Conservation (phyloP, 2,329 filamentous ascomycete genomes). For the Gnomoniopsis sp. region DNA sequence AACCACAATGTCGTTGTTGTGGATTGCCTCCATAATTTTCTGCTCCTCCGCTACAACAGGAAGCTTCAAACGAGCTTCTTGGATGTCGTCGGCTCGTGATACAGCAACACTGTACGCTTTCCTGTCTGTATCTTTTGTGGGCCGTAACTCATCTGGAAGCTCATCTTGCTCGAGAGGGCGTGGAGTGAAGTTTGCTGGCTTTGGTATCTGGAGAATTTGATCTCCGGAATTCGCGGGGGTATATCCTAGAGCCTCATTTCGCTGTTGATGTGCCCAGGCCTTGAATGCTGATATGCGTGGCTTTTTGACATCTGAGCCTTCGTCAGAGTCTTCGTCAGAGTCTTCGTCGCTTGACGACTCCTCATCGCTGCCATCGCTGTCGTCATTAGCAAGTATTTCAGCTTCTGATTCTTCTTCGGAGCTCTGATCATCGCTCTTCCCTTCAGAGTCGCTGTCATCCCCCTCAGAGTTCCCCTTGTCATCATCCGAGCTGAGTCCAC, state of each 20-base stretch:
- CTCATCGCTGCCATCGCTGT: conserved; percentile 23
- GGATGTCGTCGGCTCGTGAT: conserved; percentile 67
- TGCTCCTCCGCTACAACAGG: conserved; percentile 95
- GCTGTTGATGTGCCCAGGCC: conserved; percentile 82
- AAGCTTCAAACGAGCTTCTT: conserved; percentile 72
- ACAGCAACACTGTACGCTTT: conserved; percentile 77
- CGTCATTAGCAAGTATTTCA: conserved; percentile 25
- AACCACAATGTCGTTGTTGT: conserved; percentile 85
- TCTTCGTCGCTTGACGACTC: conserved; percentile 26
- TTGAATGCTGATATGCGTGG: conserved; percentile 72
- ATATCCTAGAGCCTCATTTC: conserved; percentile 78
- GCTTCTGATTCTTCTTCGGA: conserved; percentile 21
- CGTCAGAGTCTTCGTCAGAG: conserved; percentile 30
- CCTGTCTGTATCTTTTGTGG: conserved; percentile 56
- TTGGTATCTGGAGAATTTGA: conserved; percentile 48
- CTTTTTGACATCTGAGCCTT: conserved; percentile 24
- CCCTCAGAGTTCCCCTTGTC: conserved; percentile 25
- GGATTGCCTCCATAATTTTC: conserved; percentile 95
- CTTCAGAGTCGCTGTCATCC: conserved; percentile 21
- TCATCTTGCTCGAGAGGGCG: conserved; percentile 69
- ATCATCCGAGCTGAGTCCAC: conserved; percentile 51
- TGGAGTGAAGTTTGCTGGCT: conserved; percentile 60
- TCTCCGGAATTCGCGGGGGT: conserved; percentile 42
- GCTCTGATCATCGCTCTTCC: not conserved
- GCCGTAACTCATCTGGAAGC: conserved; percentile 62